A percentile compares a stretch with the other conserved stretches of the same genome.
These are phyloP conservation scores for Pestalotiopsis sp. DNA, from an alignment of 2,329 filamentous ascomycete species.

Conservation along the genomic window DNA sequence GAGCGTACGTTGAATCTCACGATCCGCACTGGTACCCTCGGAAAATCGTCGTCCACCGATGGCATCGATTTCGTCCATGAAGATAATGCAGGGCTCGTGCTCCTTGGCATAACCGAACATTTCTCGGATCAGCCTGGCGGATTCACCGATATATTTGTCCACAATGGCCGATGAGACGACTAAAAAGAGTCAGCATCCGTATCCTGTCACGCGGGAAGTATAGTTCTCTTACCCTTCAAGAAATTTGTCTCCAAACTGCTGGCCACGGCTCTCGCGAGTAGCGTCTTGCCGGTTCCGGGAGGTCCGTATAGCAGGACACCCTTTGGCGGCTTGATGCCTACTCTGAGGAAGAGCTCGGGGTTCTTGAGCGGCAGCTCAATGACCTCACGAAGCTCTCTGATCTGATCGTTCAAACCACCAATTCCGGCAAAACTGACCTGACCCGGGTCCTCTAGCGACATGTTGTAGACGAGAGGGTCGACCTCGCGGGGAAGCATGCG, in stretches of 20 bases:
- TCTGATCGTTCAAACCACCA: slow-evolving; percentile 96
- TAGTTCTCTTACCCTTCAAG: slow-evolving; percentile 74
- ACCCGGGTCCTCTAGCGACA: slow-evolving; percentile 97
- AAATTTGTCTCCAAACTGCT: slow-evolving; percentile 98
- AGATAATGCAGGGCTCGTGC: slow-evolving; percentile 99
- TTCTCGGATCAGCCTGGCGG: slow-evolving; percentile 92
- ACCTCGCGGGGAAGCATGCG: slow-evolving; percentile 98
- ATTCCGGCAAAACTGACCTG: slow-evolving; percentile 98
- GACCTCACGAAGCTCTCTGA: slow-evolving; percentile 93
- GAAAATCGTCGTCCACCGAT: slow-evolving; percentile 97
- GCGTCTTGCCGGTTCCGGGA: slow-evolving; percentile 94
- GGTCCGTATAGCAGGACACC: slow-evolving; percentile 95
- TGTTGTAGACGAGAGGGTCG: slow-evolving; percentile 98
- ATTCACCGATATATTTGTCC: slow-evolving; percentile 99
- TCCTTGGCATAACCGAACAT: slow-evolving; percentile 99
- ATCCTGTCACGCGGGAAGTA: background rate
- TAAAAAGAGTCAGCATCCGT: slow-evolving; percentile 38
- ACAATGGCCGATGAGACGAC: slow-evolving; percentile 99
- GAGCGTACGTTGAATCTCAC: slow-evolving; percentile 95
- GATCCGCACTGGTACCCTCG: slow-evolving; percentile 94
- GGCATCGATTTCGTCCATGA: slow-evolving; percentile 99
- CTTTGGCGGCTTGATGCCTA: slow-evolving; percentile 98
- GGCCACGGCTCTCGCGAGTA: slow-evolving; percentile 91
- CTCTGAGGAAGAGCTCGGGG: slow-evolving; percentile 92
- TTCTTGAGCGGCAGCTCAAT: slow-evolving; percentile 99